phyloP scores from a whole-genome alignment of 768 basidiomycete species.

The Suillus weaverae region DNA sequence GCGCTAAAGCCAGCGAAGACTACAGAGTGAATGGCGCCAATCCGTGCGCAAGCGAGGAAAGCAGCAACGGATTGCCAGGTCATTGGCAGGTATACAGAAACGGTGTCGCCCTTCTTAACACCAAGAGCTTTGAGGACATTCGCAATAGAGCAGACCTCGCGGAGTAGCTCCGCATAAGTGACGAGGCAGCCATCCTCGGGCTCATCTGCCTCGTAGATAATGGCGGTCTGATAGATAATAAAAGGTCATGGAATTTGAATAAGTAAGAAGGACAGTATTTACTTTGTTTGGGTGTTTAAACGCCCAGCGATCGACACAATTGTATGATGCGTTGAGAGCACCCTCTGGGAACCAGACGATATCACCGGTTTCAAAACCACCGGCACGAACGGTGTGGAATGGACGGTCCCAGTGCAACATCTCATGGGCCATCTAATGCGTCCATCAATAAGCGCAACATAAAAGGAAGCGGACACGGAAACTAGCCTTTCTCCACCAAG shows the following conservation, averaged over 20 bases:
- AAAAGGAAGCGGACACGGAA: background rate
- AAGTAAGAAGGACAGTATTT: constrained; percentile 6
- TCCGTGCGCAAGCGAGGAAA: constrained; percentile 96
- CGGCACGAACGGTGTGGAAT: constrained; percentile 83
- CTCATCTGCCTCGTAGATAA: constrained; percentile 99
- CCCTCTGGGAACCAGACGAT: constrained; percentile 98
- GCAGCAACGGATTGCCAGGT: constrained; percentile 95
- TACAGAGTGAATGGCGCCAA: constrained; percentile 95
- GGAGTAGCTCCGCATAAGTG: constrained; percentile 82
- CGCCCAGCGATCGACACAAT: constrained; percentile 97
- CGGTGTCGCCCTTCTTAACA: constrained; percentile 93
- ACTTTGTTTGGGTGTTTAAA: constrained; percentile 85
- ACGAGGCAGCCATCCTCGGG: constrained; percentile 76
- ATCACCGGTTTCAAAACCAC: constrained; percentile 82
- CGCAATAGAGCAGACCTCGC: constrained; percentile 85
- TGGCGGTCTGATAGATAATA: constrained; percentile 62
- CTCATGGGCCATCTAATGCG: constrained; percentile 62
- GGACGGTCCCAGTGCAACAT: constrained; percentile 85
- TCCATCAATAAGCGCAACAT: background rate
- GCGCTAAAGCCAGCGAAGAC: constrained; percentile 97
- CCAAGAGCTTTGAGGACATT: constrained; percentile 90
- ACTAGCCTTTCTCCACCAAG: constrained; percentile 85
- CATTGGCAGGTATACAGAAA: constrained; percentile 92
- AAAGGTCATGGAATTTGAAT: background rate
- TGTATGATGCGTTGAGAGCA: constrained; percentile 89